These are phyloP conservation scores for Fusarium decemcellulare DNA, from an alignment of 2,329 filamentous ascomycete genomes.

Conservation along the genomic window DNA sequence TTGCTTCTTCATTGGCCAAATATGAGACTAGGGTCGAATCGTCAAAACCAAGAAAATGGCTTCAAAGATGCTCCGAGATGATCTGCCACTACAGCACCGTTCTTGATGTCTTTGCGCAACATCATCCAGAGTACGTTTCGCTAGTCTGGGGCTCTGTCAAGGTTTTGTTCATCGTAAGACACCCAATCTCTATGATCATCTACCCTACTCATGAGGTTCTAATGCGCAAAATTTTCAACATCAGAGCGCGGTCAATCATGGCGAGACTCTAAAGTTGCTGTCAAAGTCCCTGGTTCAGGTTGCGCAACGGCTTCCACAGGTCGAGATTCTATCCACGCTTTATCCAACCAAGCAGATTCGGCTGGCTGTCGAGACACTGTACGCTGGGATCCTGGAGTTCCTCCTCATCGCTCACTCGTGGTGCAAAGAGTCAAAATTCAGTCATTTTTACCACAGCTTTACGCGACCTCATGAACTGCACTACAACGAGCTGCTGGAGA, in stretches of 20 bases:
- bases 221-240: accelerated
- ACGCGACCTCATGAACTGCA: slow-evolving; percentile 10
- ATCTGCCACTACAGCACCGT: slow-evolving; percentile 18
- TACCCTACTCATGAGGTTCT: accelerated
- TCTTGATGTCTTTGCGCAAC: slow-evolving; percentile 24
- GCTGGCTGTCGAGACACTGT: slow-evolving; percentile 3
- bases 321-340: background rate
- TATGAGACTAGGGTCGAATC: background rate
- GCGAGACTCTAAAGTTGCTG: background rate
- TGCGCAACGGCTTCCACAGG: background rate
- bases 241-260: slow-evolving; percentile 3
- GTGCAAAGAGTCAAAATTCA: slow-evolving; percentile 20
- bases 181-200: too few relatives aligned
- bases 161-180: slow-evolving; percentile 12
- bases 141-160: slow-evolving; percentile 29
- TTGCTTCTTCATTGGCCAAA: background rate
- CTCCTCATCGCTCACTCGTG: slow-evolving; percentile 14
- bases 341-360: slow-evolving; percentile 15
- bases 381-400: slow-evolving; percentile 15
- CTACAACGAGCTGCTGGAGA: slow-evolving; percentile 6
- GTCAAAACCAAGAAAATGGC: background rate
- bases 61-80: background rate
- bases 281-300: slow-evolving; percentile 4
- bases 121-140: slow-evolving; percentile 23
- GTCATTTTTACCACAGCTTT: slow-evolving; percentile 18